Evolutionary conservation across 495 filamentous ascomycete genomes (phyloP).

Genomic region (Tuber indicum): DNA sequence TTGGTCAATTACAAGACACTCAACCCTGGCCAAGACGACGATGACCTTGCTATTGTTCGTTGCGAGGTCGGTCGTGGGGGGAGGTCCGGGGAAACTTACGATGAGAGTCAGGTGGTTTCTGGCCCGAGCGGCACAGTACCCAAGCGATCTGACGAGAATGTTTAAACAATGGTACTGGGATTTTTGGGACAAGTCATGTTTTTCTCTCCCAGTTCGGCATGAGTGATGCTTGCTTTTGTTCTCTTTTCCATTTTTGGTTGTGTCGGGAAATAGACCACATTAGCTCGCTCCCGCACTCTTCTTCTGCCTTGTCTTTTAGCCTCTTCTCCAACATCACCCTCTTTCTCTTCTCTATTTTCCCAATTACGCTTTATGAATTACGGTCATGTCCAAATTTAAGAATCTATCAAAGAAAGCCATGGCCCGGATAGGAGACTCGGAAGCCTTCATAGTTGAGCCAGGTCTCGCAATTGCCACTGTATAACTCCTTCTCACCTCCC

Average conservation of each 20-base stretch:
- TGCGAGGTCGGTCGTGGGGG: background rate
- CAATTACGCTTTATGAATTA: background rate
- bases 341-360: background rate
- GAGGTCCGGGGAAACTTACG: background rate
- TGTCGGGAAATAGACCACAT: background rate
- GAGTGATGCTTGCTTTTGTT: background rate
- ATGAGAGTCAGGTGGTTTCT: background rate
- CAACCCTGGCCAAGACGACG: conserved; percentile 43
- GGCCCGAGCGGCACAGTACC: background rate
- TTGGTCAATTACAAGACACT: conserved; percentile 42
- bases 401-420: background rate
- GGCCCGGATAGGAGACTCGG: background rate
- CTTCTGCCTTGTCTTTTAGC: background rate
- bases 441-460: background rate
- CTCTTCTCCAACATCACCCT: background rate
- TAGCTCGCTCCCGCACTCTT: background rate
- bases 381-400: background rate
- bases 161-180: background rate
- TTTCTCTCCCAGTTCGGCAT: background rate
- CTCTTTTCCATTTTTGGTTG: background rate
- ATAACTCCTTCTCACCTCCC: background rate
- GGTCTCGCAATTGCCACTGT: background rate
- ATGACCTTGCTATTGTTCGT: conserved; percentile 13
- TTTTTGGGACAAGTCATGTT: background rate
- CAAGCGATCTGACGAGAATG: background rate